A percentile compares a stretch with the other conserved stretches of the same genome.
phyloP scores from a whole-genome alignment of 495 filamentous ascomycete species.

The Penicillium ucsense region DNA sequence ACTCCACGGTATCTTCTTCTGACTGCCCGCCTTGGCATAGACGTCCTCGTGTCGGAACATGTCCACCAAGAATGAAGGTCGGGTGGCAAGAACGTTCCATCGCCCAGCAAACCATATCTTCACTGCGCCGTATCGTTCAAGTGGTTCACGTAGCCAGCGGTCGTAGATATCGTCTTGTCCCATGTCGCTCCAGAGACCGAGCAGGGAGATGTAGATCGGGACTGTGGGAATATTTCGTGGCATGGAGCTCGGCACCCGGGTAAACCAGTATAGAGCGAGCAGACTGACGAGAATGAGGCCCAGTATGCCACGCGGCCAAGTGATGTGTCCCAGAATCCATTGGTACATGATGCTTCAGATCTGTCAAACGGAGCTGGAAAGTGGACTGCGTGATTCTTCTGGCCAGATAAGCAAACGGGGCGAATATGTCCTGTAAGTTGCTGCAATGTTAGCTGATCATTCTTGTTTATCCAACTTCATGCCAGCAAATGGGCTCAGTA shows the following conservation, averaged over 20 bases:
- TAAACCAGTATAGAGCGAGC: constrained; percentile 15
- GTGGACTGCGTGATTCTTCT: too few relatives aligned
- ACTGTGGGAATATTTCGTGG: constrained; percentile 21
- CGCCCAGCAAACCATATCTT: constrained; percentile 33
- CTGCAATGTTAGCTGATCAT: too few relatives aligned
- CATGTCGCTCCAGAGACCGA: constrained; percentile 24
- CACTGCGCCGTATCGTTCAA: constrained; percentile 33
- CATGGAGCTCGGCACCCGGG: constrained; percentile 13
- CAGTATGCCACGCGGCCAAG: background rate
- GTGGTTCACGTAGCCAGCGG: constrained; percentile 17
- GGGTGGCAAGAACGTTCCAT: constrained; percentile 30
- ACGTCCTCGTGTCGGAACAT: constrained; percentile 39
- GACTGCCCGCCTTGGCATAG: constrained; percentile 35
- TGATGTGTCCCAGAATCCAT: background rate
- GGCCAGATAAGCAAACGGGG: too few relatives aligned
- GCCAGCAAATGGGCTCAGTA: too few relatives aligned
- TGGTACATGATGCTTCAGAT: constrained; percentile 1
- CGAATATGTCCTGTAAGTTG: too few relatives aligned
- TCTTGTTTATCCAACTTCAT: too few relatives aligned
- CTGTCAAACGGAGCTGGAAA: too few relatives aligned
- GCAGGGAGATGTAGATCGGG: constrained; percentile 25
- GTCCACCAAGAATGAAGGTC: constrained; percentile 28
- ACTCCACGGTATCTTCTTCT: constrained; percentile 38
- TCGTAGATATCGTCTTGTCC: constrained; percentile 26
- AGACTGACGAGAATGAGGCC: constrained; percentile 3